A percentile compares a stretch with the other conserved stretches of the same genome.
Conservation (phyloP, 345 rosid genomes). For the Leavenworthia alabamica region DNA sequence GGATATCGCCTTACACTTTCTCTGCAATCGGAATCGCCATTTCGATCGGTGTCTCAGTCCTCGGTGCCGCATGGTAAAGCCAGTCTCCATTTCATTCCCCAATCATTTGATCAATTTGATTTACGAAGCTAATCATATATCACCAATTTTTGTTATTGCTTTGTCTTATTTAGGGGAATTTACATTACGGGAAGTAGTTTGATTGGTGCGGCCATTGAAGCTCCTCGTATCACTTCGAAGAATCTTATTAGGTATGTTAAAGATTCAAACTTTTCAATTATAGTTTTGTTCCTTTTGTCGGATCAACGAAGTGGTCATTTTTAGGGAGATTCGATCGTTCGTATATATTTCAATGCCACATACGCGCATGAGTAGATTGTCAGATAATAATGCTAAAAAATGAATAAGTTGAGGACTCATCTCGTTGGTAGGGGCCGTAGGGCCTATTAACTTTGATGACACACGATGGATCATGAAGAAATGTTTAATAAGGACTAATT, state of each 20-base stretch:
- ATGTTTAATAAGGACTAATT: not conserved
- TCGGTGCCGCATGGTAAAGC: constrained; percentile 95
- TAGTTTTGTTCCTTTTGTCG: not conserved
- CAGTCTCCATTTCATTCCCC: not conserved
- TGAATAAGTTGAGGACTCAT: too few relatives aligned
- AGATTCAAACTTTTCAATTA: not conserved
- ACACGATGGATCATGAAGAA: not conserved
- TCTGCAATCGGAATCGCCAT: constrained; percentile 93
- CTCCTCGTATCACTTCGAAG: constrained; percentile 96
- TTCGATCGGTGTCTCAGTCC: constrained; percentile 95
- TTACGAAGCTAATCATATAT: not conserved
- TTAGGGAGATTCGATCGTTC: not conserved
- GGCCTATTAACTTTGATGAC: not conserved
- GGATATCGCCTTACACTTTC: constrained; percentile 88
- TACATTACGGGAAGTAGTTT: constrained; percentile 96
- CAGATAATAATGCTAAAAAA: too few relatives aligned
- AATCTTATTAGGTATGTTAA: constrained; percentile 46
- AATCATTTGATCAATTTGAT: constrained; percentile 4
- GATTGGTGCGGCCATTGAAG: constrained; percentile 97
- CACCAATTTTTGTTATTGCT: not conserved
- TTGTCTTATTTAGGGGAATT: constrained; percentile 56
- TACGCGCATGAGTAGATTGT: too few relatives aligned
- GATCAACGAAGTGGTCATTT: not conserved
- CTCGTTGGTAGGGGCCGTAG: too few relatives aligned
- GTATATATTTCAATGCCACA: too few relatives aligned